Percentiles rank a stretch among this genome's conserved stretches.
These are phyloP conservation scores for Rhodotorula sp. DNA, from an alignment of 1,284 basidiomycete genomes.

Conservation along the genomic window DNA sequence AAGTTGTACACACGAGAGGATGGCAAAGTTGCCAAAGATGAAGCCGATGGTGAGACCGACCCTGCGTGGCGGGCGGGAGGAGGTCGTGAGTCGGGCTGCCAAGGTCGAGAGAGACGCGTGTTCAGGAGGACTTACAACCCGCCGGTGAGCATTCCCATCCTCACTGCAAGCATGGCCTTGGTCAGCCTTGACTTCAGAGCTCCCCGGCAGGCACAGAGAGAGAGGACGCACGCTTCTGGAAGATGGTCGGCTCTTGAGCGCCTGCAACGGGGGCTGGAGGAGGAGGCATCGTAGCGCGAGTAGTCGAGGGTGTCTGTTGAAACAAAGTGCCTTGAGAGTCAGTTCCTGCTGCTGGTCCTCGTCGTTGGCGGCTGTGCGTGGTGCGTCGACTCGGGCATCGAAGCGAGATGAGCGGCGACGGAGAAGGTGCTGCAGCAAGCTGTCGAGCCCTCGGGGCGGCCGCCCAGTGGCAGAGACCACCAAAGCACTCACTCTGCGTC, in stretches of 20 bases:
- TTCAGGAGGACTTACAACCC: slow-evolving; percentile 2
- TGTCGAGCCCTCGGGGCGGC: too few relatives aligned
- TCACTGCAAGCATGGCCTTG: background rate
- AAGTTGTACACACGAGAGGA: slow-evolving; percentile 47
- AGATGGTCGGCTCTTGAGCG: slow-evolving; percentile 24
- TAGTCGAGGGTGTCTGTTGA: background rate
- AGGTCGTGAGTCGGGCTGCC: background rate
- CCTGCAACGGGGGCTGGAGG: slow-evolving; percentile 18
- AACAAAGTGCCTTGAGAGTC: too few relatives aligned
- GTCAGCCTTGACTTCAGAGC: too few relatives aligned
- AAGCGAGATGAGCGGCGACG: too few relatives aligned
- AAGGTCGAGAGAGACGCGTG: background rate
- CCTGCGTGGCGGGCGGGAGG: slow-evolving; percentile 1
- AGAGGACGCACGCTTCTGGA: slow-evolving; percentile 23
- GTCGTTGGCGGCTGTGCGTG: too few relatives aligned
- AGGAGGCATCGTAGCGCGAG: slow-evolving; percentile 23
- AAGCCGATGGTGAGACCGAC: slow-evolving; percentile 95
- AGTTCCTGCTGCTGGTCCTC: too few relatives aligned
- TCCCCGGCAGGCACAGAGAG: too few relatives aligned
- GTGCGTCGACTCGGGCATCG: too few relatives aligned
- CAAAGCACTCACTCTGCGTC: too few relatives aligned
- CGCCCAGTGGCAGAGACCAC: too few relatives aligned
- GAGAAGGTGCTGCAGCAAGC: too few relatives aligned
- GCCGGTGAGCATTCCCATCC: slow-evolving; percentile 20
- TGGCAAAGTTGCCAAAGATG: slow-evolving; percentile 86